A percentile compares a stretch with the other conserved stretches of the same genome.
Evolutionary conservation across 2,329 filamentous ascomycete genomes (phyloP).

Genomic region (Microascus cirrosus): DNA sequence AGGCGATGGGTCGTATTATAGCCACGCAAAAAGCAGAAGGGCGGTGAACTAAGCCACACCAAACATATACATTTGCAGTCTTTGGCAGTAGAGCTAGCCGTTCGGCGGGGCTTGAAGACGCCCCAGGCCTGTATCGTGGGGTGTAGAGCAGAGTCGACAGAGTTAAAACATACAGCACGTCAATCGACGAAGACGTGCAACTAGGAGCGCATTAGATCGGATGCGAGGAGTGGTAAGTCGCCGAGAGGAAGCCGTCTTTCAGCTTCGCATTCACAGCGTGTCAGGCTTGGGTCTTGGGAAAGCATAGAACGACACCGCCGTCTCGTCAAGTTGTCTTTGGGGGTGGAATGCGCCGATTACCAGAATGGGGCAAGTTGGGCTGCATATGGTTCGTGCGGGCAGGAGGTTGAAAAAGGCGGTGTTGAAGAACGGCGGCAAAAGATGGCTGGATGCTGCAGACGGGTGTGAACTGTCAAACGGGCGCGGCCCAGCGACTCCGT

Average conservation of each 20-base stretch:
- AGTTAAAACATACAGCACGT: too few species aligned
- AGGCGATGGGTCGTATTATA: background rate
- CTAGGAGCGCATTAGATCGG: background rate
- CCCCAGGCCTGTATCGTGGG: background rate
- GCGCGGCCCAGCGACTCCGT: background rate
- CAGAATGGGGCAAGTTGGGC: background rate
- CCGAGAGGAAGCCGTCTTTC: background rate
- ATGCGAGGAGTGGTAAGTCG: background rate
- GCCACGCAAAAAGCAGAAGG: background rate
- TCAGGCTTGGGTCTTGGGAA: background rate
- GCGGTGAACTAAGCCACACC: background rate
- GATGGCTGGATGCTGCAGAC: background rate
- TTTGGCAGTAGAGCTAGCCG: background rate
- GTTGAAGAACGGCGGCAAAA: background rate
- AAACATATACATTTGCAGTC: background rate
- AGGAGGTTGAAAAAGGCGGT: background rate
- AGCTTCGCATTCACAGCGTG: background rate
- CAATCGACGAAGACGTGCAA: too few species aligned
- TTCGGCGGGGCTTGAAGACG: background rate
- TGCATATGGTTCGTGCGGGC: background rate
- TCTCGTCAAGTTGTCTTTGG: background rate
- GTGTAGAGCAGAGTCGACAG: background rate
- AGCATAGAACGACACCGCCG: background rate
- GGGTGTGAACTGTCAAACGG: background rate
- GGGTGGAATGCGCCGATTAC: background rate